Percentiles rank a stretch among this genome's conserved stretches.
Conservation (phyloP, 1,284 basidiomycete species). For the Ustilago curta region DNA sequence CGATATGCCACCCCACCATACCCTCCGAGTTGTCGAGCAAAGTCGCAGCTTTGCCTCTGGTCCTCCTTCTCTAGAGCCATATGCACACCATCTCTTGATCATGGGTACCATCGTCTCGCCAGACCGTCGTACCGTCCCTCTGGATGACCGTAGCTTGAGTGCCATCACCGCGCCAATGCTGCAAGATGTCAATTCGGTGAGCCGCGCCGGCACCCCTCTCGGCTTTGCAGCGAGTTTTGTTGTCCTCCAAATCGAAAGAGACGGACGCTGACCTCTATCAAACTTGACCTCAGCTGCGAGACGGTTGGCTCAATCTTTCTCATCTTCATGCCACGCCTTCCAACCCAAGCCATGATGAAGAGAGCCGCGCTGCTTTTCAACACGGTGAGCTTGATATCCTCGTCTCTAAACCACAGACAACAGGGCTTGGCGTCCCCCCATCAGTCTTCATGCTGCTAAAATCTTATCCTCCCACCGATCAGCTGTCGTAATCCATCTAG, state of each 20-base stretch:
- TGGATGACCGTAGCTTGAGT: slow-evolving; percentile 10
- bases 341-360: neutral
- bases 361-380: neutral
- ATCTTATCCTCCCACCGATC: neutral
- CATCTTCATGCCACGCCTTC: neutral
- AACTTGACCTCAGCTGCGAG: slow-evolving; percentile 12
- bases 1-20: neutral
- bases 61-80: neutral
- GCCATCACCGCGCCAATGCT: slow-evolving; percentile 7
- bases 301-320: slow-evolving; percentile 23
- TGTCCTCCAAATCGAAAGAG: neutral
- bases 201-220: slow-evolving; percentile 2
- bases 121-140: neutral
- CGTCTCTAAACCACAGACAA: neutral
- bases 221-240: neutral
- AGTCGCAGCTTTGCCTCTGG: neutral
- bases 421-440: neutral
- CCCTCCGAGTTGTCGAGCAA: neutral
- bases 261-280: neutral
- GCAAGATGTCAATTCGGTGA: slow-evolving; percentile 18
- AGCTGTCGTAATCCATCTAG: slow-evolving; percentile 13
- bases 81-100: slow-evolving; percentile 6
- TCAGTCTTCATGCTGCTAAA: neutral
- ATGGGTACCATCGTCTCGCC: slow-evolving; percentile 2
- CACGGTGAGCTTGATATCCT: slow-evolving; percentile 1